These are phyloP conservation scores for Cutaneotrichosporon cavernicola DNA, from an alignment of 1,284 basidiomycete species.

Conservation along the genomic window DNA sequence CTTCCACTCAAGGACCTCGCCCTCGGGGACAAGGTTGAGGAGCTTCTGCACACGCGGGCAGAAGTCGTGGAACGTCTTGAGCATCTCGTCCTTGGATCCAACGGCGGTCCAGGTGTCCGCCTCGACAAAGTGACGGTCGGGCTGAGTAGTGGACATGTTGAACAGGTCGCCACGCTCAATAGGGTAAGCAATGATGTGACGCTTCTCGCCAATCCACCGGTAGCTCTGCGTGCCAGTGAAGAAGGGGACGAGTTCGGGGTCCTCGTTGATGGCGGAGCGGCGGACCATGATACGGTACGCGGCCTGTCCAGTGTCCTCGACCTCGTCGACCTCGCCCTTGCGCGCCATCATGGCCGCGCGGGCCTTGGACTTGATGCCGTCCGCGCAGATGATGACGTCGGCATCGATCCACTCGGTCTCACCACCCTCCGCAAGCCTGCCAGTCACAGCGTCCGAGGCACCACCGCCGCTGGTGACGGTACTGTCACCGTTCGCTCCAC, in stretches of 20 bases:
- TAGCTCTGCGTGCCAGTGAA: slow-evolving; percentile 43
- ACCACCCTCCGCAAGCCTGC: slow-evolving; percentile 4
- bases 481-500: slow-evolving; percentile 9
- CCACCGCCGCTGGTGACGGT: not conserved
- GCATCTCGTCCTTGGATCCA: slow-evolving; percentile 47
- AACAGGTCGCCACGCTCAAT: slow-evolving; percentile 44
- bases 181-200: slow-evolving; percentile 53
- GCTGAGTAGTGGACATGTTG: slow-evolving; percentile 52
- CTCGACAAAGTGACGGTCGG: slow-evolving; percentile 47
- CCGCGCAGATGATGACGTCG: slow-evolving; percentile 50
- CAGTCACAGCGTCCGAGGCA: not conserved
- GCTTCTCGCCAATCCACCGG: slow-evolving; percentile 51
- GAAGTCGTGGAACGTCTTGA: slow-evolving; percentile 47
- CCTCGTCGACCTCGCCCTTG: slow-evolving; percentile 44
- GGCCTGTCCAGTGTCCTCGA: slow-evolving; percentile 52
- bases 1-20: slow-evolving; percentile 52
- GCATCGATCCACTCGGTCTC: slow-evolving; percentile 43
- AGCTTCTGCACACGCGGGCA: slow-evolving; percentile 50
- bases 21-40: slow-evolving; percentile 46
- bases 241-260: slow-evolving; percentile 49
- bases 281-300: slow-evolving; percentile 52
- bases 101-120: slow-evolving; percentile 48
- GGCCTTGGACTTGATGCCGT: slow-evolving; percentile 49
- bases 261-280: slow-evolving; percentile 41
- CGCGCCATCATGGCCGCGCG: slow-evolving; percentile 43